Conservation (phyloP, 495 filamentous ascomycete genomes). For the Xylaria longipes region DNA sequence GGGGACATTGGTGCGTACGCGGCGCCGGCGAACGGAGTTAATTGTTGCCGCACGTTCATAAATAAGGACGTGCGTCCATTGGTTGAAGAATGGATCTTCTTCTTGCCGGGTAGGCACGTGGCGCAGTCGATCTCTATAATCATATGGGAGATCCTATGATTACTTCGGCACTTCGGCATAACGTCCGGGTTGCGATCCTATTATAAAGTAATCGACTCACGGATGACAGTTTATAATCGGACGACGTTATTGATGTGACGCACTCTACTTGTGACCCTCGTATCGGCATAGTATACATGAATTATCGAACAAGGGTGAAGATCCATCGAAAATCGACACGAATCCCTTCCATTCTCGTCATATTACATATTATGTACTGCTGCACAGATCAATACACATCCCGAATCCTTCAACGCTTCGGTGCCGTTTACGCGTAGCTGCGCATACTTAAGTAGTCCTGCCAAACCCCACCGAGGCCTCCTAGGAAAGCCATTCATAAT, state of each 20-base stretch:
- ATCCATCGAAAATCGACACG: not conserved
- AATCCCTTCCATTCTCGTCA: not conserved
- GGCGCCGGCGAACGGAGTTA: conserved; percentile 1
- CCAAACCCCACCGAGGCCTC: not conserved
- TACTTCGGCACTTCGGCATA: conserved; percentile 5
- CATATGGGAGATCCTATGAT: not conserved
- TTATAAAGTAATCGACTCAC: conserved; percentile 16
- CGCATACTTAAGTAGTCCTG: not conserved
- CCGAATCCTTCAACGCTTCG: conserved; percentile 3
- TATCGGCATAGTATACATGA: not conserved
- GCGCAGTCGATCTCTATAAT: conserved; percentile 10
- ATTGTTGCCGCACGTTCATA: not conserved
- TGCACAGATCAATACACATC: not conserved
- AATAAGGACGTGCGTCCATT: not conserved
- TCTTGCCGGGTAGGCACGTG: not conserved
- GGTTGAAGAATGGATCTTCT: not conserved
- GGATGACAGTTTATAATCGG: conserved; percentile 13
- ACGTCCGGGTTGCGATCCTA: not conserved
- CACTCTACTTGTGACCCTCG: not conserved
- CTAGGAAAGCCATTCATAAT: not conserved
- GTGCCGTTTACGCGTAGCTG: not conserved
- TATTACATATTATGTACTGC: not conserved
- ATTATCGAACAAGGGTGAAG: conserved; percentile 4
- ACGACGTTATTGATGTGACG: conserved; percentile 9
- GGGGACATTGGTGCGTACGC: not conserved